These are phyloP conservation scores for Elaeis oleifera DNA, from an alignment of 202 grass and related monocot species.

Conservation along the genomic window DNA sequence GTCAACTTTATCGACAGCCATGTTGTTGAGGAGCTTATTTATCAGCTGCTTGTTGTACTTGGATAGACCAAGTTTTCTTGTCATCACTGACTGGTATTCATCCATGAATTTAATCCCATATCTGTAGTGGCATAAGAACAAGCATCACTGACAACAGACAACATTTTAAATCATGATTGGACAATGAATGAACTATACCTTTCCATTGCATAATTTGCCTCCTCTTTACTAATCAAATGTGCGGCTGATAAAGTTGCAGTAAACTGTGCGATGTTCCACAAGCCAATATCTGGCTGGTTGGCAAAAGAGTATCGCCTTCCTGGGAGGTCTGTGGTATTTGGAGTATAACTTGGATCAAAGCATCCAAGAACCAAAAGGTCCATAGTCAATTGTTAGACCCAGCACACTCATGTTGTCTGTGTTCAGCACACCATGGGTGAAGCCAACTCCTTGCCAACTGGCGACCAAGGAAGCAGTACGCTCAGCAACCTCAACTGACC, in stretches of 20 bases:
- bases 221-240: constrained; percentile 69
- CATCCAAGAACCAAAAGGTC: constrained; percentile 97
- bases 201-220: constrained; percentile 94
- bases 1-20: constrained; percentile 94
- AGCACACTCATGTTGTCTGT: constrained; percentile 97
- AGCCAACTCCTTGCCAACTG: constrained; percentile 94
- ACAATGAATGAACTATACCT: constrained; percentile 42
- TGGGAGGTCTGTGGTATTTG: constrained; percentile 91
- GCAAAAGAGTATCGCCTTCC: constrained; percentile 88
- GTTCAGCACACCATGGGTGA: constrained; percentile 95
- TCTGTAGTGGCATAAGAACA: constrained; percentile 27
- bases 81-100: constrained; percentile 97
- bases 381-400: constrained; percentile 90
- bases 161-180: too few relatives aligned
- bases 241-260: constrained; percentile 65
- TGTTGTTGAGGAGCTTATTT: constrained; percentile 69
- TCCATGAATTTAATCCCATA: constrained; percentile 98
- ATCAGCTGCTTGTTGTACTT: constrained; percentile 97
- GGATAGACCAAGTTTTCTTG: constrained; percentile 66
- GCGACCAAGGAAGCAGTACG: constrained; percentile 77
- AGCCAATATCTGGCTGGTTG: constrained; percentile 91
- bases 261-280: constrained; percentile 97
- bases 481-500: constrained; percentile 96
- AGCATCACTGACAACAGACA: too few relatives aligned
- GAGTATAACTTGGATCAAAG: constrained; percentile 82